These are phyloP conservation scores for Aspergillus piperis DNA, from an alignment of 2,329 filamentous ascomycete genomes.

Conservation along the genomic window DNA sequence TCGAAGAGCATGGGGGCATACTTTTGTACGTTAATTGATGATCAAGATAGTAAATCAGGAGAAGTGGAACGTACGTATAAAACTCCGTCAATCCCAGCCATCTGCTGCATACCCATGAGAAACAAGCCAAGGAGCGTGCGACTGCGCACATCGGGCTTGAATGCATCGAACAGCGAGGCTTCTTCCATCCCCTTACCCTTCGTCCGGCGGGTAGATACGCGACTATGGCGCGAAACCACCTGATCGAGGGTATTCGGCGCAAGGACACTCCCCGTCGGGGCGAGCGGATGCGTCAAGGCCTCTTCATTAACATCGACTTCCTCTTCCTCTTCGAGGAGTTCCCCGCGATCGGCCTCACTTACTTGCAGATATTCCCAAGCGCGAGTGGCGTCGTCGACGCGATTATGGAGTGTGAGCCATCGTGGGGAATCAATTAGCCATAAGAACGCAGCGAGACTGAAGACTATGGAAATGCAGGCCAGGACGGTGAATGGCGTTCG, in stretches of 20 bases:
- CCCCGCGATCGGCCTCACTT: slow-evolving; percentile 49
- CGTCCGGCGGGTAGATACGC: too few species aligned
- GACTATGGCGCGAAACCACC: neutral
- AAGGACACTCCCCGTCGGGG: neutral
- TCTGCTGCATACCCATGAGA: slow-evolving; percentile 60
- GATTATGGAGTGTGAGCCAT: too few species aligned
- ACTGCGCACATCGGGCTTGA: slow-evolving; percentile 47
- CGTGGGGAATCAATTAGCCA: too few species aligned
- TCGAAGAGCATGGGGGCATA: slow-evolving; percentile 63
- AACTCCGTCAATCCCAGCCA: slow-evolving; percentile 64
- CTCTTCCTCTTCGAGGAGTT: slow-evolving; percentile 44
- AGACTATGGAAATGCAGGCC: slow-evolving; percentile 42
- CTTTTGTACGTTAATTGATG: slow-evolving; percentile 28
- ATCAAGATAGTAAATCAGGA: neutral
- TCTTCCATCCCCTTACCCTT: slow-evolving; percentile 9
- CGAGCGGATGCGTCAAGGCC: neutral
- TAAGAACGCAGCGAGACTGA: slow-evolving; percentile 26
- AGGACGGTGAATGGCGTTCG: slow-evolving; percentile 57
- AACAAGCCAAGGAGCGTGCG: slow-evolving; percentile 58
- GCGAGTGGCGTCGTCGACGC: slow-evolving; percentile 42
- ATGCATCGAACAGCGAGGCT: slow-evolving; percentile 34
- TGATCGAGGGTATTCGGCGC: neutral
- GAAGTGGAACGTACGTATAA: slow-evolving; percentile 50
- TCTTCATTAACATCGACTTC: neutral
- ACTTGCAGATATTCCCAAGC: slow-evolving; percentile 49